Percentiles rank a stretch among this genome's conserved stretches.
phyloP scores from a whole-genome alignment of 2,329 filamentous ascomycete species.

The Colletotrichum australisinense region DNA sequence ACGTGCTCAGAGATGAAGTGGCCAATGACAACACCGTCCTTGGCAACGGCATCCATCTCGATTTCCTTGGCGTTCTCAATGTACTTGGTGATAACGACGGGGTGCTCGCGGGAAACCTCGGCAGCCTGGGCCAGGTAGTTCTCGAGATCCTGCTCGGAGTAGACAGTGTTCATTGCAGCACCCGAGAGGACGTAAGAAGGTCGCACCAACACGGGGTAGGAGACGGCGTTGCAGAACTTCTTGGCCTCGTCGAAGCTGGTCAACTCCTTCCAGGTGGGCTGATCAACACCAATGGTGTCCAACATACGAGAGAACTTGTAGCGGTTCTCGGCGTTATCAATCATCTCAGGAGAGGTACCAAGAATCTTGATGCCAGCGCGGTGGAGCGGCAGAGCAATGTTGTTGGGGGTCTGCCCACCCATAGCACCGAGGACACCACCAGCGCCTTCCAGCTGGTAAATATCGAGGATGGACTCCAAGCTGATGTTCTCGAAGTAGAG shows the following conservation, averaged over 20 bases:
- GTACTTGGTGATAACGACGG: slow-evolving; percentile 99
- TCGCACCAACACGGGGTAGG: slow-evolving; percentile 93
- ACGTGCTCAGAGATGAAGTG: slow-evolving; percentile 99
- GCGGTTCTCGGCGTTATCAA: slow-evolving; percentile 95
- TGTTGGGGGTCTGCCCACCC: slow-evolving; percentile 98
- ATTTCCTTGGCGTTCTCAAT: slow-evolving; percentile 99
- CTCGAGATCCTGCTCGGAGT: slow-evolving; percentile 92
- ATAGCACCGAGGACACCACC: slow-evolving; percentile 92
- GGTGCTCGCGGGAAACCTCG: slow-evolving; percentile 94
- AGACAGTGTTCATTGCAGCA: slow-evolving; percentile 99
- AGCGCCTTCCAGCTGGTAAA: slow-evolving; percentile 88
- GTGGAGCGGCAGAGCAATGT: slow-evolving; percentile 91
- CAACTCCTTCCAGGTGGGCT: slow-evolving; percentile 97
- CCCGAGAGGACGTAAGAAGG: slow-evolving; percentile 97
- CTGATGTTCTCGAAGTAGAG: slow-evolving; percentile 98
- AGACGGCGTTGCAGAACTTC: slow-evolving; percentile 87
- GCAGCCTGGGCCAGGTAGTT: slow-evolving; percentile 90
- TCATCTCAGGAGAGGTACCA: slow-evolving; percentile 98
- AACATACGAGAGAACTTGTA: slow-evolving; percentile 99
- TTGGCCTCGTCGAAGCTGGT: slow-evolving; percentile 94
- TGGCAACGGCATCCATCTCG: slow-evolving; percentile 98
- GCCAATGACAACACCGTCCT: slow-evolving; percentile 87
- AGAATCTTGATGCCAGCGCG: slow-evolving; percentile 92
- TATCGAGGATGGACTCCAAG: slow-evolving; percentile 89
- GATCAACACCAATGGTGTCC: slow-evolving; percentile 93